Percentiles rank a stretch among this genome's conserved stretches.
These are phyloP conservation scores for Chaetomium olivaceum DNA, from an alignment of 2,329 filamentous ascomycete genomes.

Conservation along the genomic window DNA sequence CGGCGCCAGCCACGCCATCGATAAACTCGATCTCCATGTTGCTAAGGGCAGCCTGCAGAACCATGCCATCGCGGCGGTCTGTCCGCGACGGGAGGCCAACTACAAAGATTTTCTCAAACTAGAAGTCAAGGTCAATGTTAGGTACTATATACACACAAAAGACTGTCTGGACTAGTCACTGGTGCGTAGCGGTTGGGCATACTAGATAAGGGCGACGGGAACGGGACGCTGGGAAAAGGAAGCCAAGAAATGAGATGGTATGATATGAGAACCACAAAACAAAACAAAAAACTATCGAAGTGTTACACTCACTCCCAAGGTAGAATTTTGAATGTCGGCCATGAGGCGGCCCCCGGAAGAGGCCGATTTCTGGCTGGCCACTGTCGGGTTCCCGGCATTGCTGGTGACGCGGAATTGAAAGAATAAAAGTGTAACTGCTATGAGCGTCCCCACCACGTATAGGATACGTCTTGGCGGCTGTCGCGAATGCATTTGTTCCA, in stretches of 20 bases:
- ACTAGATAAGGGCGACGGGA: no score
- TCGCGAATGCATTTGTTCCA: not conserved
- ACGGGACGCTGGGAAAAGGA: not conserved
- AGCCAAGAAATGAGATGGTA: not conserved
- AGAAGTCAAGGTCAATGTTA: constrained; percentile 28
- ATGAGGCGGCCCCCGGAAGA: not conserved
- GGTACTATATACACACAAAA: constrained; percentile 37
- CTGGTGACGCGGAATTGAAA: not conserved
- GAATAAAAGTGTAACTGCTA: not conserved
- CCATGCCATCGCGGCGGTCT: constrained; percentile 51
- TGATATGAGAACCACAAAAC: not conserved
- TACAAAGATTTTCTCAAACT: constrained; percentile 54
- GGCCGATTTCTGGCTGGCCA: not conserved
- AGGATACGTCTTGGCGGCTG: not conserved
- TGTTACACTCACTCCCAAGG: constrained; percentile 7
- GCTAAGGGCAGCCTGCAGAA: constrained; percentile 46
- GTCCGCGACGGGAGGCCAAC: constrained; percentile 51
- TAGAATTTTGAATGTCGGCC: constrained; percentile 9
- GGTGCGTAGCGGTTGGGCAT: no score
- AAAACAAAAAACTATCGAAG: not conserved
- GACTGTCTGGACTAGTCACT: no score
- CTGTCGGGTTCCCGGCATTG: not conserved
- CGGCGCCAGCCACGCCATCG: constrained; percentile 44
- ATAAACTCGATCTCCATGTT: constrained; percentile 48
- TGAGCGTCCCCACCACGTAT: not conserved